phyloP scores from a whole-genome alignment of 2,329 filamentous ascomycete species.

The Colletotrichum magnum region DNA sequence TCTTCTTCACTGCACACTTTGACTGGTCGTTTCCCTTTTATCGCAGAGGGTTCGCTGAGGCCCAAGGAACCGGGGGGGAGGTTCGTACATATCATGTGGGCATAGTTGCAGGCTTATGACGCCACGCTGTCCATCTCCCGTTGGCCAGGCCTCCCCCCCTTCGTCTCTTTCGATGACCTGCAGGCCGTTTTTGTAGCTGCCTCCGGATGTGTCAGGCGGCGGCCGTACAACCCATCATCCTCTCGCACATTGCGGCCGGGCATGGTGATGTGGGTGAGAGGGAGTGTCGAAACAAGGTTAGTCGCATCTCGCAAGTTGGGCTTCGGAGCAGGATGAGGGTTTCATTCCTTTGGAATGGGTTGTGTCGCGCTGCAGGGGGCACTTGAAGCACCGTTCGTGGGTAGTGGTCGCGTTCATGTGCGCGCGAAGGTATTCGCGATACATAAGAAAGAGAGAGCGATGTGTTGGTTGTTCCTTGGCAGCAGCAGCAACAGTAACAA shows the following conservation, averaged over 20 bases:
- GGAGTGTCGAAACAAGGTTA: slow-evolving; percentile 38
- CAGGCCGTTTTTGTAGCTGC: slow-evolving; percentile 18
- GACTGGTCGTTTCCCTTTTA: slow-evolving; percentile 1
- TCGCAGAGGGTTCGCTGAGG: slow-evolving; percentile 18
- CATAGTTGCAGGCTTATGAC: slow-evolving; percentile 16
- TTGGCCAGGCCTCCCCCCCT: slow-evolving; percentile 9
- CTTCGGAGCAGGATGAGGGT: no score
- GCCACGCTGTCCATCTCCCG: slow-evolving; percentile 30
- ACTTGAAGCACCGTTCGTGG: slow-evolving; percentile 15
- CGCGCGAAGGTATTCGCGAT: background rate
- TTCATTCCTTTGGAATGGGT: background rate
- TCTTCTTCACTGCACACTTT: background rate
- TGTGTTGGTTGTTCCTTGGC: slow-evolving; percentile 29
- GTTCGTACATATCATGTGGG: slow-evolving; percentile 30
- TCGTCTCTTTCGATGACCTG: slow-evolving; percentile 4
- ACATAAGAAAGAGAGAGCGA: background rate
- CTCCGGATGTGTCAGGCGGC: slow-evolving; percentile 36
- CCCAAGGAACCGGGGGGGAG: no score
- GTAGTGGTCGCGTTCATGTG: slow-evolving; percentile 12
- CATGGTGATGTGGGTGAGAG: background rate
- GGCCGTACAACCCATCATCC: slow-evolving; percentile 16
- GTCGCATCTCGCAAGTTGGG: slow-evolving; percentile 29
- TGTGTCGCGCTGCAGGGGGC: slow-evolving; percentile 9
- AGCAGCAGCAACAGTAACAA: background rate
- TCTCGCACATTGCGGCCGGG: background rate